Conservation (phyloP, 768 basidiomycete genomes). For the Auricularia sp. region DNA sequence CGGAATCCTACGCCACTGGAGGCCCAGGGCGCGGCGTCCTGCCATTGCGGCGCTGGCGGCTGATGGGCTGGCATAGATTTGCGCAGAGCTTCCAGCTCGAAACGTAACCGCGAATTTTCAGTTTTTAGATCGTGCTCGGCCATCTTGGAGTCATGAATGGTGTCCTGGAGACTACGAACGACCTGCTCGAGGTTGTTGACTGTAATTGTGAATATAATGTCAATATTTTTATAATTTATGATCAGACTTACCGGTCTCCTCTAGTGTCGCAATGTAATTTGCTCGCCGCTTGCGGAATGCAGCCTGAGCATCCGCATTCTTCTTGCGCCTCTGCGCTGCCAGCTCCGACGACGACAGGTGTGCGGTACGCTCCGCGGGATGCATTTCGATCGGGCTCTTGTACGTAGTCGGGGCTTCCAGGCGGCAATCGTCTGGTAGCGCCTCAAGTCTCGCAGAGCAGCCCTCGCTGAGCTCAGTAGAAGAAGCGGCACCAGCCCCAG, state of each 20-base stretch:
- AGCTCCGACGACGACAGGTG: constrained; percentile 8
- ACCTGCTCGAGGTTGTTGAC: constrained; percentile 81
- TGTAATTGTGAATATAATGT: constrained; percentile 16
- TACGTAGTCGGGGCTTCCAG: background rate
- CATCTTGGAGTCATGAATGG: constrained; percentile 15
- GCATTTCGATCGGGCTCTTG: background rate
- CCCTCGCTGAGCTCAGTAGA: background rate
- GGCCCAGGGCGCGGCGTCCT: background rate
- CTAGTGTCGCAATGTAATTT: constrained; percentile 80
- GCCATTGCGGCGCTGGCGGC: background rate
- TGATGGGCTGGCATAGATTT: background rate
- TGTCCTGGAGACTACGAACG: constrained; percentile 73
- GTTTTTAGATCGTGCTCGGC: constrained; percentile 1
- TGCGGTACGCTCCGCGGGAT: background rate
- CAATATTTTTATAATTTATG: constrained; percentile 22
- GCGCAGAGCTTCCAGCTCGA: background rate
- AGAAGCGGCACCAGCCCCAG: background rate
- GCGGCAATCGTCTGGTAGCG: background rate
- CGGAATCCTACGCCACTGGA: background rate
- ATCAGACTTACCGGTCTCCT: constrained; percentile 51
- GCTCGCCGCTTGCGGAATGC: constrained; percentile 54
- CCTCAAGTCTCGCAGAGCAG: background rate
- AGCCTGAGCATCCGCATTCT: constrained; percentile 84
- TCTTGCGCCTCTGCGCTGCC: constrained; percentile 28
- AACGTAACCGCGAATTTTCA: background rate